These are phyloP conservation scores for Cokeromyces recurvatus DNA, from an alignment of 371 early-diverging fungal species.

Conservation along the genomic window DNA sequence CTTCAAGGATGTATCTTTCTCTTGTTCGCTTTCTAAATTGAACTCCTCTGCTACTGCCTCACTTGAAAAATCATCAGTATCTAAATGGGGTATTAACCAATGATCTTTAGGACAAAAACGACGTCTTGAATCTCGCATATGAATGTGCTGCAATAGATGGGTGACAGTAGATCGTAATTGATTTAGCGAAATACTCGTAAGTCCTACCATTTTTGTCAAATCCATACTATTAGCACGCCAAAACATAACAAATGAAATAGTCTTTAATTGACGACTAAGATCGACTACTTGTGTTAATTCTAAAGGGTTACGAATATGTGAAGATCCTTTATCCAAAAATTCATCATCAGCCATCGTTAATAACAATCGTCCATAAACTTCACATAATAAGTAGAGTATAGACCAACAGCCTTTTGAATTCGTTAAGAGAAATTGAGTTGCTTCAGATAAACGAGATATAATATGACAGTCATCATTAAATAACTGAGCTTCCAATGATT, in stretches of 20 bases:
- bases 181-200: constrained; percentile 45
- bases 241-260: constrained; percentile 67
- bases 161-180: constrained; percentile 62
- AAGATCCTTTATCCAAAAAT: constrained; percentile 31
- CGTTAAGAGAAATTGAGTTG: neutral
- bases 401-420: constrained; percentile 38
- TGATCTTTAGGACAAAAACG: constrained; percentile 64
- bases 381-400: constrained; percentile 63
- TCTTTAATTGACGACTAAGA: constrained; percentile 55
- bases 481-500: constrained; percentile 5
- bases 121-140: constrained; percentile 74
- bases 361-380: constrained; percentile 67
- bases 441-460: constrained; percentile 1
- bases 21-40: constrained; percentile 29
- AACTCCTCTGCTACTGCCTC: constrained; percentile 57
- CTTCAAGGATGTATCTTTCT: constrained; percentile 3
- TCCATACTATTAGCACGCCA: constrained; percentile 53
- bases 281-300: constrained; percentile 43
- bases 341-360: constrained; percentile 85
- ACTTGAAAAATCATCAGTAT: constrained; percentile 61
- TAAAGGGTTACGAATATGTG: constrained; percentile 42
- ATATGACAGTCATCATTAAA: constrained; percentile 14
- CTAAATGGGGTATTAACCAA: constrained; percentile 71
- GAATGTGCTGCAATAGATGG: constrained; percentile 71
- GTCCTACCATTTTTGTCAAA: constrained; percentile 34